These are phyloP conservation scores for Striga hermonthica DNA, from an alignment of 305 asterid genomes.

Conservation along the genomic window DNA sequence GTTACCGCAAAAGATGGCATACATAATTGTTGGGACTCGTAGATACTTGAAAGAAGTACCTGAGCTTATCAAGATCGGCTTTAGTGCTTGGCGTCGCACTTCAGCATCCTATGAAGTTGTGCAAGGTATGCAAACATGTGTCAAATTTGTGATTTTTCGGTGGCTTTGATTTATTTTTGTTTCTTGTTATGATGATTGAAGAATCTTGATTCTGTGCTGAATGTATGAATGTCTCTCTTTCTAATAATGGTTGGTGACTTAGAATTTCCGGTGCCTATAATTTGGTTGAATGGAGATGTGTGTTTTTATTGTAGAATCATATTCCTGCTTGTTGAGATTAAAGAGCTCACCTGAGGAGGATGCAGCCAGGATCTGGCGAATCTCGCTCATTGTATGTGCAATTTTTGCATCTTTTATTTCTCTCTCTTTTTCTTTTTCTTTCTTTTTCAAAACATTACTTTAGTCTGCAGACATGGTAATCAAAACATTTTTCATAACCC, in stretches of 20 bases:
- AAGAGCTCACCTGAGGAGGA: conserved; percentile 86
- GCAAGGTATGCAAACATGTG: conserved; percentile 54
- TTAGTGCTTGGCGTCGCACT: conserved; percentile 68
- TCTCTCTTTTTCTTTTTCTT: not conserved
- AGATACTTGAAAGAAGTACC: conserved; percentile 72
- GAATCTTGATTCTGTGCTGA: too few relatives aligned
- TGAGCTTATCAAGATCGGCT: conserved; percentile 61
- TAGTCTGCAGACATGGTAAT: too few relatives aligned
- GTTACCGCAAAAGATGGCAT: conserved; percentile 63
- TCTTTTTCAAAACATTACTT: not conserved
- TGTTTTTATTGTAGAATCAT: conserved; percentile 55
- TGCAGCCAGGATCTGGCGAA: conserved; percentile 96
- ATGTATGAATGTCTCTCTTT: too few relatives aligned
- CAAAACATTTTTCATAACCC: too few relatives aligned
- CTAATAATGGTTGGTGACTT: too few relatives aligned
- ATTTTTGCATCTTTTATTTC: conserved; percentile 7
- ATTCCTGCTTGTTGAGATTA: conserved; percentile 74
- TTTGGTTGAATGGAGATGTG: not conserved
- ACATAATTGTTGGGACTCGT: conserved; percentile 64
- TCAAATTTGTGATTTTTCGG: not conserved
- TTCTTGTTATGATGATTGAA: conserved; percentile 1
- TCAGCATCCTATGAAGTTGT: conserved; percentile 67
- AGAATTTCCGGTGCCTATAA: too few relatives aligned
- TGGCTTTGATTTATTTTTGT: conserved; percentile 2
- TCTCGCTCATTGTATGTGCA: conserved; percentile 76